phyloP scores from a whole-genome alignment of 176 grass and related monocot species.

The Tuctoria greenei region DNA sequence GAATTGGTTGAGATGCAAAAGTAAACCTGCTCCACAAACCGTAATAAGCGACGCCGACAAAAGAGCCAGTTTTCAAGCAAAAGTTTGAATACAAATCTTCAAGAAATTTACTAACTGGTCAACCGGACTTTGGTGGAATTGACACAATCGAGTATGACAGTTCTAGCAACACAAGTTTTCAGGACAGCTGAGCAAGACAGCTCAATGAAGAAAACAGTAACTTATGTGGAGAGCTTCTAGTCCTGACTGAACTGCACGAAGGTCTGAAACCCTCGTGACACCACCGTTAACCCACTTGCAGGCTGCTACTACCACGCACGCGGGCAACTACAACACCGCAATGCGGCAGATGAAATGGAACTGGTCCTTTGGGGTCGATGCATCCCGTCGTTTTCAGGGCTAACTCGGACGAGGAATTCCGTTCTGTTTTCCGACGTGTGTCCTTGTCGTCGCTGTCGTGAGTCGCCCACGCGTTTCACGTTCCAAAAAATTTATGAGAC shows the following conservation, averaged over 20 bases:
- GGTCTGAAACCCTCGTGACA: conserved; percentile 12
- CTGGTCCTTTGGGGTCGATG: conserved; percentile 34
- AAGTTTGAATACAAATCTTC: not conserved
- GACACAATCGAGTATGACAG: not conserved
- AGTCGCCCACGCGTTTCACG: conserved; percentile 24
- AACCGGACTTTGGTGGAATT: not conserved
- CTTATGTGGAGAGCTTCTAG: conserved; percentile 4
- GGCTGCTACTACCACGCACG: not conserved
- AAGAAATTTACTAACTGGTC: not conserved
- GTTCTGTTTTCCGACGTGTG: conserved; percentile 6
- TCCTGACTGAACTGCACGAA: not conserved
- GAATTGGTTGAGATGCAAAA: not conserved
- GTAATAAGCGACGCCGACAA: conserved; percentile 6
- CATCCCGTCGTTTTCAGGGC: conserved; percentile 36
- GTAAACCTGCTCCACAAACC: conserved; percentile 3
- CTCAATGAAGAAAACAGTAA: not conserved
- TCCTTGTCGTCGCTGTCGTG: conserved; percentile 21
- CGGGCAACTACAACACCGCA: conserved; percentile 13
- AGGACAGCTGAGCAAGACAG: not conserved
- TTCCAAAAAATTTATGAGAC: not conserved
- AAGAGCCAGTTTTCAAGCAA: conserved; percentile 7
- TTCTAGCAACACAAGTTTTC: not conserved
- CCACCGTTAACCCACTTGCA: conserved; percentile 7
- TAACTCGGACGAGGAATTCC: not conserved
- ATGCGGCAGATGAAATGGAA: conserved; percentile 20